Conservation (phyloP, 2,329 filamentous ascomycete species). For the Cladosporium oxysporum region DNA sequence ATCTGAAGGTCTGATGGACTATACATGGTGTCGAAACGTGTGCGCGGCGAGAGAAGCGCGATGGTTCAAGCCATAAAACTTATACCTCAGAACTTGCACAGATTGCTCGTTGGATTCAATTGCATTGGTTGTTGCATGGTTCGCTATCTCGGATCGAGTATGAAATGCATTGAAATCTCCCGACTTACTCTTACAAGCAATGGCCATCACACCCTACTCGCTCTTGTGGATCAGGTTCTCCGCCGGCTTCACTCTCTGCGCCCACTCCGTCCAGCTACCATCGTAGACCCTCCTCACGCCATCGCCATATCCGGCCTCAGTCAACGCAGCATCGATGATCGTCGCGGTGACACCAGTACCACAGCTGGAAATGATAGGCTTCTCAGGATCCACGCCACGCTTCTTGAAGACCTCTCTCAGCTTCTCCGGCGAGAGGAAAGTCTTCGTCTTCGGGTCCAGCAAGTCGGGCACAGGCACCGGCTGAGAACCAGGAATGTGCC, state of each 20-base stretch:
- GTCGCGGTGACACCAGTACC: slow-evolving; percentile 94
- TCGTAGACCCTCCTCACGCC: slow-evolving; percentile 80
- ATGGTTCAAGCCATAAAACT: too few species aligned
- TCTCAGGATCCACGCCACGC: slow-evolving; percentile 76
- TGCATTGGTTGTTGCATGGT: background rate
- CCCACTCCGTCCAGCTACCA: slow-evolving; percentile 80
- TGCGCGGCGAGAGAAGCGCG: too few species aligned
- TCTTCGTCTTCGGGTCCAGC: slow-evolving; percentile 80
- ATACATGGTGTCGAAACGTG: background rate
- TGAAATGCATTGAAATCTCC: background rate
- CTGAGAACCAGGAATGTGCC: slow-evolving; percentile 87
- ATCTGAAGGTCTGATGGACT: background rate
- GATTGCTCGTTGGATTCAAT: too few species aligned
- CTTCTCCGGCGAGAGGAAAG: slow-evolving; percentile 71
- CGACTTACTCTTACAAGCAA: background rate
- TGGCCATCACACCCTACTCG: slow-evolving; percentile 6
- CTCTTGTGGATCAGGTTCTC: slow-evolving; percentile 39
- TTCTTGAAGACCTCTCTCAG: slow-evolving; percentile 73
- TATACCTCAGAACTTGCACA: too few species aligned
- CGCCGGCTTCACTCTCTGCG: slow-evolving; percentile 37
- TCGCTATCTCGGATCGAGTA: background rate
- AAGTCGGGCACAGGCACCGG: slow-evolving; percentile 79
- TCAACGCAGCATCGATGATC: slow-evolving; percentile 83
- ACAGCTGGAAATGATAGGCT: slow-evolving; percentile 83
- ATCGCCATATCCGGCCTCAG: slow-evolving; percentile 72